Evolutionary conservation across 2,329 filamentous ascomycete genomes (phyloP), one percentile per base, ranked within the genome.

Genomic region (Fusarium bactridioides): DNA sequence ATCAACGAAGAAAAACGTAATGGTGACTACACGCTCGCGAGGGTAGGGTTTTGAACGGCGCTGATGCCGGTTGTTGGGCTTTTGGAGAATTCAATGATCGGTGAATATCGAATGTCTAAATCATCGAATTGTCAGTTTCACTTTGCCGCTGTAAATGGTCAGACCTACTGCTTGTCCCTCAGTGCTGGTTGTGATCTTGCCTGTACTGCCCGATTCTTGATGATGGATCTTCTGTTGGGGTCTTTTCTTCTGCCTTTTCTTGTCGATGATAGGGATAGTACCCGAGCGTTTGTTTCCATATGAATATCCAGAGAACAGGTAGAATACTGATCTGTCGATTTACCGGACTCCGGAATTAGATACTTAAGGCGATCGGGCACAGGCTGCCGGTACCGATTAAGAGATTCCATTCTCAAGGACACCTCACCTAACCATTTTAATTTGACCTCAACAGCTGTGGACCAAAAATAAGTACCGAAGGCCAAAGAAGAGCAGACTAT

Each of bases 401-500:
- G n/a, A 8, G 25, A 37, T n/a, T 76, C 61, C 9, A 64, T 67
- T 48, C 78, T 74, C 11, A 79, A 18, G 5, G 71, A 70, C 9
- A 72, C 74, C 10, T n/a, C n/a, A n/a, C n/a, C n/a, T n/a, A n/a
- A n/a, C n/a, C n/a, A n/a, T n/a, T n/a, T n/a, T n/a, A n/a, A n/a
- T n/a, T n/a, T n/a, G n/a, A n/a, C n/a, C n/a, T n/a, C n/a, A n/a
- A n/a, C n/a, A n/a, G n/a, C n/a, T n/a, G n/a, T n/a, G n/a, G n/a
- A n/a, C n/a, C n/a, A n/a, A n/a, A n/a, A n/a, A n/a, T n/a, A n/a
- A n/a, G n/a, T n/a, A n/a, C n/a, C n/a, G n/a, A n/a, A n/a, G n/a
- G n/a, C n/a, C n/a, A n/a, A n/a, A n/a, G n/a, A n/a, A n/a, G n/a
- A n/a, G n/a, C n/a, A n/a, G n/a, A n/a, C n/a, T n/a, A n/a, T n/a